These are phyloP conservation scores for Pythium guiyangense DNA, from an alignment of 352 stramenopile species.

Conservation along the genomic window DNA sequence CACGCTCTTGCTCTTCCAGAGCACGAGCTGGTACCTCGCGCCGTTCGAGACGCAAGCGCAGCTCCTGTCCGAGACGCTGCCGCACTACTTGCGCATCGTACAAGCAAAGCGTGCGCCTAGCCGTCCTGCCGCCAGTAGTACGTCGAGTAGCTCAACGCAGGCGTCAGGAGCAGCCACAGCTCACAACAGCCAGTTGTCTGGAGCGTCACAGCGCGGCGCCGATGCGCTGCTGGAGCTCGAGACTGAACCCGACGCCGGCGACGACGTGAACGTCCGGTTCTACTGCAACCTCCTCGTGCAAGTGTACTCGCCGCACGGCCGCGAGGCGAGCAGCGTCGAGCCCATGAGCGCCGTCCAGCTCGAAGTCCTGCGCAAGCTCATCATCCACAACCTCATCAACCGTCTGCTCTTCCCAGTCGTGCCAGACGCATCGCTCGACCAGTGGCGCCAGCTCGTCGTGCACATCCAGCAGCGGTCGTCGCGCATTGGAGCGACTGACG, in stretches of 20 bases:
- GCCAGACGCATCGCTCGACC: slow-evolving; percentile 23
- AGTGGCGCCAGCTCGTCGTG: slow-evolving; percentile 67
- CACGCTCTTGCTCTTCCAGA: slow-evolving; percentile 68
- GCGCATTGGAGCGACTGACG: slow-evolving; percentile 19
- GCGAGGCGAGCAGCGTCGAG: slow-evolving; percentile 20
- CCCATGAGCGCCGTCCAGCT: slow-evolving; percentile 30
- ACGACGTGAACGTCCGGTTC: slow-evolving; percentile 58
- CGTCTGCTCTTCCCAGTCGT: slow-evolving; percentile 46
- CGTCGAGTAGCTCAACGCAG: not conserved
- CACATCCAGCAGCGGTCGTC: slow-evolving; percentile 48
- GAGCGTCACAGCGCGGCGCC: slow-evolving; percentile 8
- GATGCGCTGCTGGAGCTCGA: slow-evolving; percentile 18
- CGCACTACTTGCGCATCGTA: slow-evolving; percentile 51
- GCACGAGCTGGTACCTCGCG: slow-evolving; percentile 74
- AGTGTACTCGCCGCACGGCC: slow-evolving; percentile 35
- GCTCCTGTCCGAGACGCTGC: slow-evolving; percentile 52
- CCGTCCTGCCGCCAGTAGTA: not conserved
- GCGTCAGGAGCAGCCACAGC: not conserved
- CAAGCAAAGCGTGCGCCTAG: slow-evolving; percentile 13
- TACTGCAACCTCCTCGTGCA: slow-evolving; percentile 77
- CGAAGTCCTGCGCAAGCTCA: slow-evolving; percentile 35
- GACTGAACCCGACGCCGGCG: slow-evolving; percentile 1
- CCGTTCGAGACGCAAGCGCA: slow-evolving; percentile 75
- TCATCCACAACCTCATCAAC: slow-evolving; percentile 71
- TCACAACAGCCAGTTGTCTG: slow-evolving; percentile 11